Percentiles rank a stretch among this genome's conserved stretches.
These are phyloP conservation scores for Syncephalastrum monosporum DNA, from an alignment of 371 early-diverging fungal species.

Conservation along the genomic window DNA sequence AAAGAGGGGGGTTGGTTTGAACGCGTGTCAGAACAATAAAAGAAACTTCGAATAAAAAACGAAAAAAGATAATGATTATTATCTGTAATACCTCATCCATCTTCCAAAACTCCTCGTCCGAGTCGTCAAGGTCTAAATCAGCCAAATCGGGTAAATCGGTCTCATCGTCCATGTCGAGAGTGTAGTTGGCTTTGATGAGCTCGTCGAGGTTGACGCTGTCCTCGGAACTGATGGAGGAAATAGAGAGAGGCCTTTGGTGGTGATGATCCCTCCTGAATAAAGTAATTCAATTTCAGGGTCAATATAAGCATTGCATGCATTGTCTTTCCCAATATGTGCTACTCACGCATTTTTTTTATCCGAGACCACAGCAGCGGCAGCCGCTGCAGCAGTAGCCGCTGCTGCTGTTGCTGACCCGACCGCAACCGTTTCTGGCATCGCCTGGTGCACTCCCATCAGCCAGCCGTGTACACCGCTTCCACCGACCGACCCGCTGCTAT, in stretches of 20 bases:
- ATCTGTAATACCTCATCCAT: conserved; percentile 30
- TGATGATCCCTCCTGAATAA: background rate
- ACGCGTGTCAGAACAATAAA: no score
- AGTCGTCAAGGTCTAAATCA: conserved; percentile 42
- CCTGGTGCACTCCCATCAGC: conserved; percentile 21
- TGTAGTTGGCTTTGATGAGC: conserved; percentile 40
- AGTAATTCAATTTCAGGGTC: conserved; percentile 4
- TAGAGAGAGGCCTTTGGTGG: conserved; percentile 34
- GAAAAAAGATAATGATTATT: background rate
- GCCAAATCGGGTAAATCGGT: conserved; percentile 37
- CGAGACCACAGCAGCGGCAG: no score
- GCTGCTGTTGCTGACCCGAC: background rate
- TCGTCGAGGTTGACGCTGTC: conserved; percentile 48
- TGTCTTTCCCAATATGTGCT: background rate
- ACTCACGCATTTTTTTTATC: background rate
- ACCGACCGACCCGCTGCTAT: background rate
- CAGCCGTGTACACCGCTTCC: conserved; percentile 21
- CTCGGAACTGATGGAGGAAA: conserved; percentile 40
- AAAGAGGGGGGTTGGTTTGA: no score
- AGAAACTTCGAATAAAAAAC: no score
- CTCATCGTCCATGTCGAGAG: conserved; percentile 42
- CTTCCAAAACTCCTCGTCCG: conserved; percentile 48
- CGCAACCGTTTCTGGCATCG: background rate
- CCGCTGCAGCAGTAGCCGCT: no score
- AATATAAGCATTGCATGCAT: conserved; percentile 2